Percentiles rank a stretch among this genome's conserved stretches.
These are phyloP conservation scores for Selenicereus undatus DNA, from an alignment of 148 eudicot genomes.

Conservation along the genomic window DNA sequence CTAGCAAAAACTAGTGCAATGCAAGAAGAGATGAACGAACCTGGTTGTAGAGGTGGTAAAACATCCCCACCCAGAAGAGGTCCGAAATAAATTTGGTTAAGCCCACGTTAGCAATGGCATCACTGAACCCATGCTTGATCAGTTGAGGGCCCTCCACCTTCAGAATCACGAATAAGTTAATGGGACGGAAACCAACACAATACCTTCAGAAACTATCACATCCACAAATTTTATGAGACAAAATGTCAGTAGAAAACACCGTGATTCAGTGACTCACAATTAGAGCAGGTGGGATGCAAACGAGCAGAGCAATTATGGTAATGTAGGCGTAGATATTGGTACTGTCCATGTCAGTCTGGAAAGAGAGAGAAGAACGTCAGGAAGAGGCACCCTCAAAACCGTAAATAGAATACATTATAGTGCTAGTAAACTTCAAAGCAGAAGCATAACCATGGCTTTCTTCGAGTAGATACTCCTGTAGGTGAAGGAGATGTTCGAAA, in stretches of 20 bases:
- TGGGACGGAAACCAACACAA: background rate
- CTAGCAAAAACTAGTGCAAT: background rate
- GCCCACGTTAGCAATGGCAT: constrained; percentile 97
- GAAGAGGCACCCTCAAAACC: background rate
- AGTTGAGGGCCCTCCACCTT: constrained; percentile 93
- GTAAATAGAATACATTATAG: background rate
- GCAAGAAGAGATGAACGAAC: constrained; percentile 27
- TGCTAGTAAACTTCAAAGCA: background rate
- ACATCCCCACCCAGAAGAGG: constrained; percentile 98
- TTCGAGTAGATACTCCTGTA: constrained; percentile 97
- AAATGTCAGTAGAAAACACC: background rate
- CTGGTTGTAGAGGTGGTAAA: constrained; percentile 99
- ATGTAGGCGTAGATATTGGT: constrained; percentile 96
- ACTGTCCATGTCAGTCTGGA: constrained; percentile 99
- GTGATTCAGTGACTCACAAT: constrained; percentile 50
- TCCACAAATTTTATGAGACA: background rate
- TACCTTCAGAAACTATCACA: background rate
- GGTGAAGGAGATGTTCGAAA: constrained; percentile 97
- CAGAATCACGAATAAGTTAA: background rate
- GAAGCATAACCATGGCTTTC: constrained; percentile 85
- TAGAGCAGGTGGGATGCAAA: constrained; percentile 91
- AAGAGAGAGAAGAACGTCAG: constrained; percentile 7
- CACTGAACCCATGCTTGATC: constrained; percentile 64
- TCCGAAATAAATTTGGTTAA: constrained; percentile 74
- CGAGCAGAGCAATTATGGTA: constrained; percentile 84